These are phyloP conservation scores for Solanum piurae DNA, from an alignment of 257 asterid species.

Conservation along the genomic window DNA sequence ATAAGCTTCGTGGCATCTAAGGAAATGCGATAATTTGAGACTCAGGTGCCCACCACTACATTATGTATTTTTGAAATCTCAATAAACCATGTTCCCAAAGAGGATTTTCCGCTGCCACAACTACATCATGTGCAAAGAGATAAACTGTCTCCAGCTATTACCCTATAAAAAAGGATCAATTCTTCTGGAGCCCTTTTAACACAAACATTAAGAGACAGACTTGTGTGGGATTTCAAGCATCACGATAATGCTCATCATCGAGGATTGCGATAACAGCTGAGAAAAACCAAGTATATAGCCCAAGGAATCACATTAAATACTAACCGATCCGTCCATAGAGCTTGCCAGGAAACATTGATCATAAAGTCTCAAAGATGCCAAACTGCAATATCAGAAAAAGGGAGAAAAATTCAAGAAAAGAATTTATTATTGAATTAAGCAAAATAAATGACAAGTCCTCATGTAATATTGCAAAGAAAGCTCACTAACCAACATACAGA, in stretches of 20 bases:
- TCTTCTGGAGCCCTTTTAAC: neutral
- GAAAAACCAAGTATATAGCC: neutral
- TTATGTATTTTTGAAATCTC: neutral
- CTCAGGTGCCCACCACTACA: neutral
- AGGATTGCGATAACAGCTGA: neutral
- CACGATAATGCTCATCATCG: neutral
- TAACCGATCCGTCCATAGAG: slow-evolving; percentile 97
- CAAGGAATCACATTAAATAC: slow-evolving; percentile 16
- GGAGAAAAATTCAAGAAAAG: neutral
- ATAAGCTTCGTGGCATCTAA: neutral
- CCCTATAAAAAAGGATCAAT: neutral
- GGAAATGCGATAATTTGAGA: neutral
- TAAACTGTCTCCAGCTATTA: neutral
- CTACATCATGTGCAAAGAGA: neutral
- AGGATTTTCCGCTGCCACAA: neutral
- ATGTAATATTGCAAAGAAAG: neutral
- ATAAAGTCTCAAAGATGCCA: slow-evolving; percentile 48
- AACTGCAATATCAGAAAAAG: slow-evolving; percentile 33
- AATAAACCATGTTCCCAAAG: neutral
- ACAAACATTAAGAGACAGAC: neutral
- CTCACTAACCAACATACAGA: slow-evolving; percentile 72
- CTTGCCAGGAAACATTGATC: slow-evolving; percentile 86
- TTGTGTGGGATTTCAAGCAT: neutral
- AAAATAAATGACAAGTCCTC: neutral
- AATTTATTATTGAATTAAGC: neutral